phyloP scores from a whole-genome alignment of 768 basidiomycete species.

The Mycena leptocephala region DNA sequence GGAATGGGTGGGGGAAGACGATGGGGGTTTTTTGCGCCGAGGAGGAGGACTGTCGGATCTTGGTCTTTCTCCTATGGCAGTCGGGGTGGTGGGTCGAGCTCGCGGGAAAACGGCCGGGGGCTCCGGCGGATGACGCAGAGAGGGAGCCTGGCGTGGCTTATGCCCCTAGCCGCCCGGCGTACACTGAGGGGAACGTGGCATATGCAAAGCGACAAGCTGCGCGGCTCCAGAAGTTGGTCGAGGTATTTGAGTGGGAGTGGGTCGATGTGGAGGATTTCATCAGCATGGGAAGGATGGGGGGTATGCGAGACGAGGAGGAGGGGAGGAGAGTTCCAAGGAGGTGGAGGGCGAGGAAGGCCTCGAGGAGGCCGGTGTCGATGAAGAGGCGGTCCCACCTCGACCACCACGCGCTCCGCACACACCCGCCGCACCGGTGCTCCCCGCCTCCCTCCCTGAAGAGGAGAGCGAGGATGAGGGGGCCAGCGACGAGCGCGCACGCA shows the following conservation, averaged over 20 bases:
- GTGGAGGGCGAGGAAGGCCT: neutral
- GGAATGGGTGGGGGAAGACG: conserved; percentile 24
- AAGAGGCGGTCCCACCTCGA: too few species aligned
- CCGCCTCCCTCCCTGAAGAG: too few species aligned
- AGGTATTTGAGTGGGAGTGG: neutral
- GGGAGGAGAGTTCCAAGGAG: too few species aligned
- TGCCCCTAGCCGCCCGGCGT: neutral
- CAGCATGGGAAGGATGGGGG: neutral
- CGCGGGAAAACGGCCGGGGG: neutral
- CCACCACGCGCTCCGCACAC: too few species aligned
- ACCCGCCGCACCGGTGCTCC: too few species aligned
- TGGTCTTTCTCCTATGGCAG: conserved; percentile 16
- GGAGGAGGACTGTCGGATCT: conserved; percentile 28
- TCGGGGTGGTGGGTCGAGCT: conserved; percentile 13
- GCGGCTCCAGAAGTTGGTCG: neutral
- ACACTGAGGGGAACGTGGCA: conserved; percentile 21
- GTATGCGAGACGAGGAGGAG: neutral
- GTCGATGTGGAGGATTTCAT: neutral
- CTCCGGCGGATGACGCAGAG: neutral
- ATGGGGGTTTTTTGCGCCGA: conserved; percentile 1
- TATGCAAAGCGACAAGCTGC: conserved; percentile 26
- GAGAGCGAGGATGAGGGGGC: too few species aligned
- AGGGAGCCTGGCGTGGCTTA: neutral
- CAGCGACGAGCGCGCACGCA: too few species aligned
- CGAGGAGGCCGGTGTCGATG: neutral